A percentile compares a stretch with the other conserved stretches of the same genome.
phyloP scores from a whole-genome alignment of 2,329 filamentous ascomycete genomes.

The Pseudogymnoascus sp. region DNA sequence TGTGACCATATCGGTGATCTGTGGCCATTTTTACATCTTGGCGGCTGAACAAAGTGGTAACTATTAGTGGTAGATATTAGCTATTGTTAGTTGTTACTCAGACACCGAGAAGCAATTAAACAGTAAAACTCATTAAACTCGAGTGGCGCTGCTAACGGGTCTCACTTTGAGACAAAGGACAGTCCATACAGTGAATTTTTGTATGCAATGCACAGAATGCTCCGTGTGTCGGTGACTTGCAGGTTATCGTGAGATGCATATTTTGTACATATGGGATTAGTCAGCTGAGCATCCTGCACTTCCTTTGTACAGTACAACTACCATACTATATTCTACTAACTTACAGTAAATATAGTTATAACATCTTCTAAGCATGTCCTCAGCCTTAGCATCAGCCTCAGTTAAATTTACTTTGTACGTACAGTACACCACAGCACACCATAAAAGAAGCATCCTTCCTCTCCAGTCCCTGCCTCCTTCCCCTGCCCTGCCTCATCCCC shows the following conservation, averaged over 20 bases:
- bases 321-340: background rate
- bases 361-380: background rate
- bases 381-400: background rate
- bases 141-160: background rate
- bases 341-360: background rate
- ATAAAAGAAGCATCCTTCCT: background rate
- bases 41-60: background rate
- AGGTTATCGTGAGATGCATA: background rate
- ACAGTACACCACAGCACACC: background rate
- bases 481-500: background rate
- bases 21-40: background rate
- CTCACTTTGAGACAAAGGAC: background rate
- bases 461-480: background rate
- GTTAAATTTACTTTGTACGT: background rate
- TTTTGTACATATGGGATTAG: background rate
- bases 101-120: background rate
- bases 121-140: background rate
- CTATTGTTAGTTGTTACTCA: background rate
- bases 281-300: background rate
- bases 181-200: background rate
- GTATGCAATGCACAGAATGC: background rate
- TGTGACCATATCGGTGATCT: background rate
- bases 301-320: background rate
- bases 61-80: background rate
- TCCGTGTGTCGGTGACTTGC: background rate